Evolutionary conservation across 2,329 filamentous ascomycete species (phyloP).

Genomic region (Hortaea sp.): DNA sequence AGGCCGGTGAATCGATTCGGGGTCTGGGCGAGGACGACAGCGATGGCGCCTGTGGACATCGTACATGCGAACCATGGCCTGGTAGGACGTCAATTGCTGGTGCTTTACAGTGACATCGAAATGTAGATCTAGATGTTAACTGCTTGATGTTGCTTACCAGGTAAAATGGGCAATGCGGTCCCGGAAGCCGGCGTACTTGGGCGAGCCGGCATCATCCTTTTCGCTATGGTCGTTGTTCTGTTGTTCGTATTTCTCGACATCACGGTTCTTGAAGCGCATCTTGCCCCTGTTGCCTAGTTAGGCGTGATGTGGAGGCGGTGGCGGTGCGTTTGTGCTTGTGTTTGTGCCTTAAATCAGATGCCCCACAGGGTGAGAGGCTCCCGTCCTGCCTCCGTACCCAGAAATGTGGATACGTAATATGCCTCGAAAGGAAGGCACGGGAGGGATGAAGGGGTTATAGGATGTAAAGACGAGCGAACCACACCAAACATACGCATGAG

Average conservation of each 20-base stretch:
- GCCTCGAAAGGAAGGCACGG: no score
- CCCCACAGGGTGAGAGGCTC: no score
- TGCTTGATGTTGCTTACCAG: neutral
- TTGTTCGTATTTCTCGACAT: neutral
- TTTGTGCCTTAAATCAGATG: no score
- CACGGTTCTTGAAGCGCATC: neutral
- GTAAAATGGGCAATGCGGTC: constrained; percentile 2
- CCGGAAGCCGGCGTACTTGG: neutral
- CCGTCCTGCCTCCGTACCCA: no score
- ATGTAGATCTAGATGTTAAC: neutral
- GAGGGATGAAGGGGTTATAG: no score
- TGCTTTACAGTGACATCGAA: no score
- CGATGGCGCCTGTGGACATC: constrained; percentile 65
- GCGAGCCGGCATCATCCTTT: neutral
- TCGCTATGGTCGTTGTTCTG: neutral
- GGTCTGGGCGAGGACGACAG: constrained; percentile 52
- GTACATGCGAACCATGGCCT: constrained; percentile 65
- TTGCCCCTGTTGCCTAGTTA: neutral
- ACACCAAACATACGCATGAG: no score
- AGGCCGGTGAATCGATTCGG: constrained; percentile 58
- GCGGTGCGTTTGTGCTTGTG: no score
- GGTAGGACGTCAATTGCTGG: neutral
- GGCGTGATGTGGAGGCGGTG: no score
- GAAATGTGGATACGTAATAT: no score
- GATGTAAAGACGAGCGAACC: no score